Base-by-base conservation (phyloP, 208 protist genomes). In the Angomonas ambiguus region DNA sequence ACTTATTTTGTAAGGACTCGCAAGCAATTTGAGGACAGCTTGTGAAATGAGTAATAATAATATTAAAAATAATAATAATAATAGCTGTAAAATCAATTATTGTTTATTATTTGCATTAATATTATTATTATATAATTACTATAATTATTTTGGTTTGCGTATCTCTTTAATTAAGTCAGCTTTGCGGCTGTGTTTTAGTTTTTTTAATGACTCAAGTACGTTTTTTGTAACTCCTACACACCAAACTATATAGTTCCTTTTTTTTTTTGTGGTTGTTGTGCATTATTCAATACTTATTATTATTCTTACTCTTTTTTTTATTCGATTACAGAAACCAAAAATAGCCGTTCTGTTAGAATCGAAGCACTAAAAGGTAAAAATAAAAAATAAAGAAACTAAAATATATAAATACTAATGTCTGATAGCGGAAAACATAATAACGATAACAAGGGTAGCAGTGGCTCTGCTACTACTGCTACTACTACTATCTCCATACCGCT, bases 181-280 rank as follows among this genome's bases (percentile, higher is more conserved):
- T n/a, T n/a, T n/a, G n/a, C n/a, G n/a, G n/a, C n/a, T n/a, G n/a
- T n/a, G n/a, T n/a, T n/a, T n/a, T n/a, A n/a, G n/a, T n/a, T n/a
- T n/a, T n/a, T n/a, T n/a, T n/a, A n/a, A n/a, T n/a, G n/a, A n/a
- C n/a, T n/a, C n/a, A n/a, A n/a, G n/a, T n/a, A n/a, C n/a, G n/a
- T n/a, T n/a, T n/a, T n/a, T n/a, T n/a, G n/a, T n/a, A n/a, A n/a
- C n/a, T n/a, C n/a, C n/a, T n/a, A n/a, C n/a, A n/a, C n/a, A n/a
- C n/a, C n/a, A n/a, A n/a, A n/a, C n/a, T n/a, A n/a, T n/a, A n/a
- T n/a, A n/a, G 33, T 2, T 27, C 22, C 30, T 61, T 58, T 51
- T 70, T 33, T 51, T 35, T 70, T 2, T 56, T 60, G 30, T 11
- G 35, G 48, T 8, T 51, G 51, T 4, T 55, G 3, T 55, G 49